These are phyloP conservation scores for Diaporthe caulivora DNA, from an alignment of 2,329 filamentous ascomycete species.

Conservation along the genomic window DNA sequence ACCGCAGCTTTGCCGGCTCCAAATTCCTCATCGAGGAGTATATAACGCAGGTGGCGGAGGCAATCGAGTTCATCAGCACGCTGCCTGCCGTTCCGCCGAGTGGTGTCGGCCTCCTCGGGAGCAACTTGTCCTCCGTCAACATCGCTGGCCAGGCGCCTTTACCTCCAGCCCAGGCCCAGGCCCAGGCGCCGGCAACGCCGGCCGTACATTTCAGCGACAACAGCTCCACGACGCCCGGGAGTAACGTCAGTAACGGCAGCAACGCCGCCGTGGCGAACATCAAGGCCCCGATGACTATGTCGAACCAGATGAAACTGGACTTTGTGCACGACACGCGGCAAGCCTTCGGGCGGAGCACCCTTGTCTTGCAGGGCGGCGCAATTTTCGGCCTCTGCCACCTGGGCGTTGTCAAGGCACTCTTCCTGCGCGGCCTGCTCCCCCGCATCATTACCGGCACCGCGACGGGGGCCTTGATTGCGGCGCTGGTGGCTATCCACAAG, in stretches of 20 bases:
- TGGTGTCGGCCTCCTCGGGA: constrained; percentile 17
- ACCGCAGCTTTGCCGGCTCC: constrained; percentile 86
- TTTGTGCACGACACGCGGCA: constrained; percentile 88
- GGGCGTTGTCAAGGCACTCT: constrained; percentile 89
- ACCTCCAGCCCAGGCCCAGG: constrained; percentile 9
- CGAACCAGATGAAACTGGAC: constrained; percentile 74
- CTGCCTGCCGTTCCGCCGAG: constrained; percentile 58
- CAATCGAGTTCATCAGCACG: constrained; percentile 80
- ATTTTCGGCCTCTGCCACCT: constrained; percentile 93
- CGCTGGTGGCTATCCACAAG: constrained; percentile 87
- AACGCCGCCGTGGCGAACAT: constrained; percentile 8
- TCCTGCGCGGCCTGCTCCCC: constrained; percentile 83
- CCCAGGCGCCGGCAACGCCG: constrained; percentile 20
- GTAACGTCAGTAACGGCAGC: constrained; percentile 24
- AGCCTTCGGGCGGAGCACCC: constrained; percentile 86
- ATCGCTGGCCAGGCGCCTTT: background rate
- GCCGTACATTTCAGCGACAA: constrained; percentile 38
- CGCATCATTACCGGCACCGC: constrained; percentile 93
- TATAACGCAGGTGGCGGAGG: constrained; percentile 84
- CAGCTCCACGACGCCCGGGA: constrained; percentile 32
- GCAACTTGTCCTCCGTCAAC: constrained; percentile 4
- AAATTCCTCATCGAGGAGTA: constrained; percentile 94
- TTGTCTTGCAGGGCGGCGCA: constrained; percentile 89
- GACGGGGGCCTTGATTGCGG: constrained; percentile 90
- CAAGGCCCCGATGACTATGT: constrained; percentile 42